Evolutionary conservation across 2,329 filamentous ascomycete species (phyloP), one percentile per base, ranked within the genome.

Genomic region (Penicillium sp.): DNA sequence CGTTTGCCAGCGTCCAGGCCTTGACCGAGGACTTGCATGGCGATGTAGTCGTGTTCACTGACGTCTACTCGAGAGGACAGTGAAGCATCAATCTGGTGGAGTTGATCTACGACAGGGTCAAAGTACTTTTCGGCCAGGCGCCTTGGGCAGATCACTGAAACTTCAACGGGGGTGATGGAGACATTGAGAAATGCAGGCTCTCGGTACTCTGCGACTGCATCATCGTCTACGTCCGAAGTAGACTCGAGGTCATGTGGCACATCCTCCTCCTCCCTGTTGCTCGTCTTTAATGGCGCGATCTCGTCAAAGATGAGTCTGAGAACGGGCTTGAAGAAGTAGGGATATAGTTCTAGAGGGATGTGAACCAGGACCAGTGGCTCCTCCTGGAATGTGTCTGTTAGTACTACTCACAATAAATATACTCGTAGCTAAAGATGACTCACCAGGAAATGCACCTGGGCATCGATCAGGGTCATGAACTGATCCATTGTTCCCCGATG

Each of bases 1-100:
- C 93, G 86, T 68, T 93, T 92, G 6, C 92, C 93, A 10, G 94
- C 93, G 73, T 97, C 93, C 68, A 96, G 88, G 7, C 93, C 92
- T 67, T 93, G 90, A 63, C 91, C 92, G 63, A 92, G 91, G 61
- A 99, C 91, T 63, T 92, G 92, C 74, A 98, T 91, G 37, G 93
- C 90, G 38, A 93, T 87, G 74, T 93, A 98, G 54, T 90, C 88
- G 68, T 97, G 92, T 61, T 86, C 82, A 35, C 91, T 95, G 68
- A 97, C 89, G 28, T 87, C 87, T 6, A 96, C 86, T 37, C 81
- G 76, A 57, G 78, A 81, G 37, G 81, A 78, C 4, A 78, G 68
- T 14, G 69, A 68, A 42, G 61, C 52, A 31, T 68, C 69, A 22
- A 70, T 58, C 39, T 76, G 63, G n/a, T 88, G 83, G 10, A 96